These are phyloP conservation scores for Ganoderma boninense DNA, from an alignment of 1,284 basidiomycete species.

Conservation along the genomic window DNA sequence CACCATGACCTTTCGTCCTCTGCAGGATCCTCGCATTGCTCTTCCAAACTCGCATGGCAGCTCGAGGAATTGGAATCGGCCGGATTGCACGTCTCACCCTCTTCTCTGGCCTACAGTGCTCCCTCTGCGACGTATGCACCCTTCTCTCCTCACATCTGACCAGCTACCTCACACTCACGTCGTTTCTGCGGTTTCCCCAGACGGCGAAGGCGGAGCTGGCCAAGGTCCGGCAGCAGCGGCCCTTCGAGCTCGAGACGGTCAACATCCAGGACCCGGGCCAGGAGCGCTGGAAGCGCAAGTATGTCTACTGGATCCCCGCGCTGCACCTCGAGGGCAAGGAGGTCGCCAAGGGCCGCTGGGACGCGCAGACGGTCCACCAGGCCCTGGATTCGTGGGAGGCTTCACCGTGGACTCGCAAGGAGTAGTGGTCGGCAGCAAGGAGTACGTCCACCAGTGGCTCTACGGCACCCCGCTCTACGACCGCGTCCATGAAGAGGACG, in stretches of 20 bases:
- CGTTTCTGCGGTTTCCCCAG: slow-evolving; percentile 44
- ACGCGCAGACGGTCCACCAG: slow-evolving; percentile 65
- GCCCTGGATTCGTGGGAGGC: slow-evolving; percentile 70
- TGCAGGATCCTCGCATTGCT: not conserved
- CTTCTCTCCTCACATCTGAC: not conserved
- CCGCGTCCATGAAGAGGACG: slow-evolving; percentile 41
- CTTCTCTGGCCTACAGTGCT: slow-evolving; percentile 81
- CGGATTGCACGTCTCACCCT: slow-evolving; percentile 74
- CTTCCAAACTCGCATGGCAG: slow-evolving; percentile 40
- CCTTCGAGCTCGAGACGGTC: slow-evolving; percentile 75
- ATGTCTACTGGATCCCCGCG: slow-evolving; percentile 87
- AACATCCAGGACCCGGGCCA: slow-evolving; percentile 81
- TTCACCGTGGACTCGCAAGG: slow-evolving; percentile 37
- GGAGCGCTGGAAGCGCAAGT: slow-evolving; percentile 81
- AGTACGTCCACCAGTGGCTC: slow-evolving; percentile 7
- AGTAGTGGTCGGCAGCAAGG: slow-evolving; percentile 29
- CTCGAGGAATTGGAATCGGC: slow-evolving; percentile 38
- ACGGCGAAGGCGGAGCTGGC: slow-evolving; percentile 77
- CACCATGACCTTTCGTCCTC: not conserved
- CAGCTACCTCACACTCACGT: not conserved
- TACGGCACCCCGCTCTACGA: slow-evolving; percentile 42
- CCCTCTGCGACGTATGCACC: slow-evolving; percentile 75
- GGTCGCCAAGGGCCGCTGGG: slow-evolving; percentile 84
- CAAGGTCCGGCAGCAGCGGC: slow-evolving; percentile 68
- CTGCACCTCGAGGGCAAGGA: slow-evolving; percentile 82